A percentile compares a stretch with the other conserved stretches of the same genome.
These are phyloP conservation scores for Cryptosporidium felis DNA, from an alignment of 169 alveolate genomes.

Conservation along the genomic window DNA sequence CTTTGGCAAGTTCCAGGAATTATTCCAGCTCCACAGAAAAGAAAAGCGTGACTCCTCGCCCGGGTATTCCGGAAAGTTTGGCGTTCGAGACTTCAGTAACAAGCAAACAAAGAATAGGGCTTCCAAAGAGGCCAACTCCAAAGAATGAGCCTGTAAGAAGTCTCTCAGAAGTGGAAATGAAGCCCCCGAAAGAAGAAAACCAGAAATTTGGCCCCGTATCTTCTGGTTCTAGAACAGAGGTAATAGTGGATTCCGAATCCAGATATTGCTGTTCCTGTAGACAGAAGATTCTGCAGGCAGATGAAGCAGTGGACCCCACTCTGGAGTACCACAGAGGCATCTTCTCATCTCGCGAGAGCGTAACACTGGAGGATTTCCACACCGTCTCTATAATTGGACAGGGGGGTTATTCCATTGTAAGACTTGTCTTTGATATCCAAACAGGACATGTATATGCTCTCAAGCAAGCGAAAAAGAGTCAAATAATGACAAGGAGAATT, in stretches of 20 bases:
- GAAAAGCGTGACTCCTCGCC: background rate
- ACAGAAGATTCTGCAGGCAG: background rate
- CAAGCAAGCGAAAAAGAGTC: slow-evolving; percentile 52
- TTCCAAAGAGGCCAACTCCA: background rate
- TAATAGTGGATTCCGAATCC: background rate
- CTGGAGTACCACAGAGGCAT: slow-evolving; percentile 40
- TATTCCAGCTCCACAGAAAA: background rate
- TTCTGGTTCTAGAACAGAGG: background rate
- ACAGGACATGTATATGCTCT: slow-evolving; percentile 62
- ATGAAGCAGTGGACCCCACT: background rate
- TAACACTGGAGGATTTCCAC: slow-evolving; percentile 49
- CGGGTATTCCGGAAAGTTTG: background rate
- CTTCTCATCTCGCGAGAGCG: slow-evolving; percentile 32
- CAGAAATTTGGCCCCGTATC: background rate
- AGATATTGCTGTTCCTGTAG: slow-evolving; percentile 18
- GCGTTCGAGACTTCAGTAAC: background rate
- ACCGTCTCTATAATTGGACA: slow-evolving; percentile 58
- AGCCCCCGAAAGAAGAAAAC: background rate
- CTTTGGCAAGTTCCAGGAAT: background rate
- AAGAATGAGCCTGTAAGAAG: background rate
- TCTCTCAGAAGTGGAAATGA: background rate
- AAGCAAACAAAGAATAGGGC: background rate
- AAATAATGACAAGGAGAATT: background rate
- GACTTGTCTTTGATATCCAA: slow-evolving; percentile 50
- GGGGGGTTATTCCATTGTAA: slow-evolving; percentile 66